phyloP scores from a whole-genome alignment of 306 rosid species.

The Trifolium dubium region DNA sequence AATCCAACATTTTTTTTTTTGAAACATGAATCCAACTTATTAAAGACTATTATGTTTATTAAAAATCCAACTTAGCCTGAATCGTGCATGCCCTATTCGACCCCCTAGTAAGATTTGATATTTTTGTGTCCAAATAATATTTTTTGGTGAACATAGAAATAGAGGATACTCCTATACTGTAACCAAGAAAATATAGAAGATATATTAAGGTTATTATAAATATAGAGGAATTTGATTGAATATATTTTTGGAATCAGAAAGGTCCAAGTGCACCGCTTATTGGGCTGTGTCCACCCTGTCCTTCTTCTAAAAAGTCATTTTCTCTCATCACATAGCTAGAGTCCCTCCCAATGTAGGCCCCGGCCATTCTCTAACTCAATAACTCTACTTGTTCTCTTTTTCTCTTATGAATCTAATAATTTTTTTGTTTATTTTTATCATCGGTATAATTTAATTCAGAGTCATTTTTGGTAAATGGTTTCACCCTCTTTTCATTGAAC shows the following conservation, averaged over 20 bases:
- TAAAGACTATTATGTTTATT: too few relatives aligned
- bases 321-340: slow-evolving; percentile 58
- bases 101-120: not conserved
- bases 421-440: too few relatives aligned
- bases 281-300: slow-evolving; percentile 89
- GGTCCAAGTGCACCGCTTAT: slow-evolving; percentile 80
- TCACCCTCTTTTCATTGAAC: too few relatives aligned
- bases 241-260: not conserved
- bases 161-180: not conserved
- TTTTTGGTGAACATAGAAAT: not conserved
- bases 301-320: slow-evolving; percentile 64
- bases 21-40: too few relatives aligned
- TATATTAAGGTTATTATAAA: too few relatives aligned
- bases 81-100: too few relatives aligned
- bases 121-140: slow-evolving; percentile 3
- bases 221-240: not conserved
- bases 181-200: too few relatives aligned
- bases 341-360: slow-evolving; percentile 62
- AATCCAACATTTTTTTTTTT: too few relatives aligned
- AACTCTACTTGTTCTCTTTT: slow-evolving; percentile 40
- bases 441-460: too few relatives aligned
- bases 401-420: not conserved
- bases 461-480: too few relatives aligned
- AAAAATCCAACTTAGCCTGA: too few relatives aligned
- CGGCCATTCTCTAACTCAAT: slow-evolving; percentile 30